Percentiles rank a stretch among this genome's conserved stretches.
Conservation (phyloP, 140 eudicot species). For the Anethum foeniculum region DNA sequence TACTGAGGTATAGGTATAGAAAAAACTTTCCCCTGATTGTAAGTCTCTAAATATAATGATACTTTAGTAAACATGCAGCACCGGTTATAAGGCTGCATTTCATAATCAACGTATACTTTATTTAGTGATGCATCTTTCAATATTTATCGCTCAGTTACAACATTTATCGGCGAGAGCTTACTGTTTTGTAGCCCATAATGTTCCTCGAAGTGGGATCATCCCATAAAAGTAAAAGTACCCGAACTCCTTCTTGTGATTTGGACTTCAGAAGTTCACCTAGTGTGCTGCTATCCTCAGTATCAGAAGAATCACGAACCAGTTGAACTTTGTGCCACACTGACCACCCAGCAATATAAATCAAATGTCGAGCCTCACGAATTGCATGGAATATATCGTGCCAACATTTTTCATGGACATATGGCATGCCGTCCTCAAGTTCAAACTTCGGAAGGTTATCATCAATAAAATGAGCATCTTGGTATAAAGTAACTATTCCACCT, state of each 20-base stretch:
- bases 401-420: conserved; percentile 18
- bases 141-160: not conserved
- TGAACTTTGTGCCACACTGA: conserved; percentile 15
- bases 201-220: conserved; percentile 22
- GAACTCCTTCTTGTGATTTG: conserved; percentile 19
- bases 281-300: not conserved
- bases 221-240: conserved; percentile 18
- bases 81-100: not conserved
- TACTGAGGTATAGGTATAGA: not conserved
- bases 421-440: not conserved
- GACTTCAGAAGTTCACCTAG: conserved; percentile 15
- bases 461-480: conserved; percentile 16
- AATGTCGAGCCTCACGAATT: conserved; percentile 3
- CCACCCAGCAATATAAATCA: conserved; percentile 20
- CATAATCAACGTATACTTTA: not conserved
- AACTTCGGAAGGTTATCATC: conserved; percentile 1
- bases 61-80: not conserved
- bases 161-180: not conserved
- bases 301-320: conserved; percentile 10
- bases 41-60: not conserved
- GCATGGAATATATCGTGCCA: conserved; percentile 20
- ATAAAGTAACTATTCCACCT: conserved; percentile 18
- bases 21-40: not conserved
- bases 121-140: not conserved
- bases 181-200: conserved; percentile 14